Conservation (phyloP, 2,329 filamentous ascomycete genomes). For the Alternaria novae-zelandiae region DNA sequence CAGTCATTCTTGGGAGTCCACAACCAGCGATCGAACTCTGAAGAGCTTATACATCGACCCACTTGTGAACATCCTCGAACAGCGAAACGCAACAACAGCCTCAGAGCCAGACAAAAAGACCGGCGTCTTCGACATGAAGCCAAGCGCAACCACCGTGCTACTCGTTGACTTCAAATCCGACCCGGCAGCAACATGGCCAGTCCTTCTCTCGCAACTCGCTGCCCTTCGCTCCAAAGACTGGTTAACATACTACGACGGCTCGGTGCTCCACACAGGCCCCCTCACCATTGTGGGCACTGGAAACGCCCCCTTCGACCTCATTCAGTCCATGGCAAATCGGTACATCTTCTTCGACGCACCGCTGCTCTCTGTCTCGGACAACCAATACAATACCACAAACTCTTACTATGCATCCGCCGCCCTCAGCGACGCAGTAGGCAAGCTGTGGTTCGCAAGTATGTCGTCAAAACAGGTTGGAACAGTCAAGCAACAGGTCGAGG, state of each 20-base stretch:
- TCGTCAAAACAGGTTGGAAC: slow-evolving; percentile 10
- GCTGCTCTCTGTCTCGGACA: slow-evolving; percentile 50
- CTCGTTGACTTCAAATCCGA: slow-evolving; percentile 74
- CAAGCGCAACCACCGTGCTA: slow-evolving; percentile 59
- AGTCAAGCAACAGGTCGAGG: slow-evolving; percentile 1
- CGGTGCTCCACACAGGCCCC: slow-evolving; percentile 58
- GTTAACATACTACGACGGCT: slow-evolving; percentile 57
- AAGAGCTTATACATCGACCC: slow-evolving; percentile 33
- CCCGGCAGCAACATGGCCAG: slow-evolving; percentile 59
- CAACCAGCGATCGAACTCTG: slow-evolving; percentile 29
- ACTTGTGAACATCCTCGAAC: slow-evolving; percentile 53
- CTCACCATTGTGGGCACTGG: slow-evolving; percentile 75
- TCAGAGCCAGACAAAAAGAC: slow-evolving; percentile 20
- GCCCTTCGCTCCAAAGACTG: slow-evolving; percentile 65
- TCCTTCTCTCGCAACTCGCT: slow-evolving; percentile 62
- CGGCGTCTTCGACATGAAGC: slow-evolving; percentile 60
- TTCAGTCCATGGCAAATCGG: slow-evolving; percentile 59
- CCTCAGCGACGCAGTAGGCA: slow-evolving; percentile 29
- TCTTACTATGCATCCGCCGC: slow-evolving; percentile 36
- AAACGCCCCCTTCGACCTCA: slow-evolving; percentile 63
- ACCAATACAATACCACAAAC: slow-evolving; percentile 30
- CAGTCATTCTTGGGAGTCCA: slow-evolving; percentile 32
- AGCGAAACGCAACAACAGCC: slow-evolving; percentile 30
- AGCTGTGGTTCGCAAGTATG: slow-evolving; percentile 19
- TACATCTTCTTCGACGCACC: slow-evolving; percentile 74